These are phyloP conservation scores for Avena sativa DNA, from an alignment of 176 grass and related monocot genomes.

Conservation along the genomic window DNA sequence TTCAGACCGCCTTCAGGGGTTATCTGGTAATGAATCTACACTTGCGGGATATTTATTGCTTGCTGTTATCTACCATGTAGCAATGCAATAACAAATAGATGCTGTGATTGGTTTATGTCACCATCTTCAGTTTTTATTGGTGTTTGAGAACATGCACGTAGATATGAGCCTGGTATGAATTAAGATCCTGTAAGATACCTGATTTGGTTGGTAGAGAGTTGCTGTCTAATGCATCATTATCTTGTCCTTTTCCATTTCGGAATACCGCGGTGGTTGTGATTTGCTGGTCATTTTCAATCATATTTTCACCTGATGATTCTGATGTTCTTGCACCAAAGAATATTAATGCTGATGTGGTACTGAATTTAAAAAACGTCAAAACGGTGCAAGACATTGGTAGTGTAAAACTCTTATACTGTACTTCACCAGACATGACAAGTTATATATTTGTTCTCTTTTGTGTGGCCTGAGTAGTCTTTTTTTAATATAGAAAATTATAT, in stretches of 20 bases:
- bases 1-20: slow-evolving; percentile 87
- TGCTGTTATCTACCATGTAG: slow-evolving; percentile 22
- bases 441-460: too few relatives aligned
- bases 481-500: neutral
- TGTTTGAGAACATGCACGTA: slow-evolving; percentile 1
- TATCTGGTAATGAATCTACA: slow-evolving; percentile 68
- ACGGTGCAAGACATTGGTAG: neutral
- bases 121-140: slow-evolving; percentile 30
- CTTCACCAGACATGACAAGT: neutral
- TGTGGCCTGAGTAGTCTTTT: too few relatives aligned
- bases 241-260: slow-evolving; percentile 26
- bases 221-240: slow-evolving; percentile 41
- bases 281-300: slow-evolving; percentile 39
- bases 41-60: slow-evolving; percentile 11
- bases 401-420: neutral
- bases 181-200: slow-evolving; percentile 30
- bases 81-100: neutral
- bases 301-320: slow-evolving; percentile 39
- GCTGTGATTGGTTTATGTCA: neutral
- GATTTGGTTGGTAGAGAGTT: slow-evolving; percentile 56
- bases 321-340: slow-evolving; percentile 4
- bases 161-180: neutral
- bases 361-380: slow-evolving; percentile 16
- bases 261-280: slow-evolving; percentile 33
- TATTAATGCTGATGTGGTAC: slow-evolving; percentile 23